These are phyloP conservation scores for Elymus sibiricus DNA, from an alignment of 176 grass and related monocot species.

Conservation along the genomic window DNA sequence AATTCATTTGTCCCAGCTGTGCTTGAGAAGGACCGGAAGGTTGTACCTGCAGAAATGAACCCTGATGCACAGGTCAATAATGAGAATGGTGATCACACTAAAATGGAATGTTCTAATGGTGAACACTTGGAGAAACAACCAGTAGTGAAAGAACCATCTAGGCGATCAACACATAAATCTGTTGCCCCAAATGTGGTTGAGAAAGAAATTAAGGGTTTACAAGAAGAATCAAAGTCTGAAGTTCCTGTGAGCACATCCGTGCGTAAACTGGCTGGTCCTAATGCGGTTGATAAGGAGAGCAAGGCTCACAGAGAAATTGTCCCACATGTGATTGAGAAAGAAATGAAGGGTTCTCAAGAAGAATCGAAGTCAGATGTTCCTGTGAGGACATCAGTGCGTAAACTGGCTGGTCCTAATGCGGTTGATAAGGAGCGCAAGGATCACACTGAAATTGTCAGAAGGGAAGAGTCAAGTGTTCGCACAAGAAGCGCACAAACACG, in stretches of 20 bases:
- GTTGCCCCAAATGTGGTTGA: neutral
- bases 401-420: neutral
- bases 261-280: neutral
- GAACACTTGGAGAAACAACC: constrained; percentile 6
- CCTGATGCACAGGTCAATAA: neutral
- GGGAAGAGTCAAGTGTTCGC: neutral
- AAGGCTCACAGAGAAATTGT: neutral
- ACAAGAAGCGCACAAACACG: neutral
- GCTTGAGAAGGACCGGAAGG: constrained; percentile 5
- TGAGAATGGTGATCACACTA: neutral
- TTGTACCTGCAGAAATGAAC: neutral
- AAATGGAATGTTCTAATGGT: neutral
- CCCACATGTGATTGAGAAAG: neutral
- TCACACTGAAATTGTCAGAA: neutral
- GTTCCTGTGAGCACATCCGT: constrained; percentile 1
- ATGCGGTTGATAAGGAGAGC: neutral
- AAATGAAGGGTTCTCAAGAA: neutral
- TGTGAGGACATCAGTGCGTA: neutral
- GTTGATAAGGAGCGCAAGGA: neutral
- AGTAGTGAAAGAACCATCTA: neutral
- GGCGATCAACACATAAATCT: constrained; percentile 2
- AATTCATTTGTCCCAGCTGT: constrained; percentile 12
- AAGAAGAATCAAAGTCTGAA: neutral
- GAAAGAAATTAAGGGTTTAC: neutral
- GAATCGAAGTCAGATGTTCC: neutral